phyloP scores from a whole-genome alignment of 257 asterid species.

The Echium plantagineum region DNA sequence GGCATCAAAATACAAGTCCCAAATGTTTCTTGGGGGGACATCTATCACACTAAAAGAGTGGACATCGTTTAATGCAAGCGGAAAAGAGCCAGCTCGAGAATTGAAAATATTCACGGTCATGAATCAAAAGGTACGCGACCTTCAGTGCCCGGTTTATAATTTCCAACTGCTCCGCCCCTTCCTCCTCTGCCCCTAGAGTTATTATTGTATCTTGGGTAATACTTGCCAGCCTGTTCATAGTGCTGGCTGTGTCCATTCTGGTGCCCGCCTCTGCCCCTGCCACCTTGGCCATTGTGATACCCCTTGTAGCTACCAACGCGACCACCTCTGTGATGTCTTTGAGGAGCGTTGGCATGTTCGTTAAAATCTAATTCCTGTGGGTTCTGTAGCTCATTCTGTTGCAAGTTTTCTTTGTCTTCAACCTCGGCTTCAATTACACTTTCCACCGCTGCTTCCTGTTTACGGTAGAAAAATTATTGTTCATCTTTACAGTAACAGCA shows the following conservation, averaged over 20 bases:
- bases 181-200: constrained; percentile 53
- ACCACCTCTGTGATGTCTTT: constrained; percentile 45
- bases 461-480: neutral
- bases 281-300: constrained; percentile 51
- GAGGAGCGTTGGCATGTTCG: constrained; percentile 36
- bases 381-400: constrained; percentile 30
- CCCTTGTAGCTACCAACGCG: constrained; percentile 49
- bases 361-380: constrained; percentile 23
- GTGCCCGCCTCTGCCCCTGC: constrained; percentile 40
- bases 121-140: neutral
- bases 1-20: no score
- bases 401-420: constrained; percentile 21
- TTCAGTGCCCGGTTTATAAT: constrained; percentile 23
- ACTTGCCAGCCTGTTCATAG: constrained; percentile 47
- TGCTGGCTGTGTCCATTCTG: constrained; percentile 31
- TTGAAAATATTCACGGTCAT: neutral
- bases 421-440: constrained; percentile 22
- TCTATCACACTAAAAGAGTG: no score
- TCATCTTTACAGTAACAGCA: neutral
- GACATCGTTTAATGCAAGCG: no score
- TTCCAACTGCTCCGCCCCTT: constrained; percentile 44
- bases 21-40: no score
- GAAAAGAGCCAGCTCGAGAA: no score
- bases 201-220: constrained; percentile 38
- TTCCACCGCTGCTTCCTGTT: constrained; percentile 20